phyloP scores from a whole-genome alignment of 1,284 basidiomycete species.

The Porogramme epimiltina region DNA sequence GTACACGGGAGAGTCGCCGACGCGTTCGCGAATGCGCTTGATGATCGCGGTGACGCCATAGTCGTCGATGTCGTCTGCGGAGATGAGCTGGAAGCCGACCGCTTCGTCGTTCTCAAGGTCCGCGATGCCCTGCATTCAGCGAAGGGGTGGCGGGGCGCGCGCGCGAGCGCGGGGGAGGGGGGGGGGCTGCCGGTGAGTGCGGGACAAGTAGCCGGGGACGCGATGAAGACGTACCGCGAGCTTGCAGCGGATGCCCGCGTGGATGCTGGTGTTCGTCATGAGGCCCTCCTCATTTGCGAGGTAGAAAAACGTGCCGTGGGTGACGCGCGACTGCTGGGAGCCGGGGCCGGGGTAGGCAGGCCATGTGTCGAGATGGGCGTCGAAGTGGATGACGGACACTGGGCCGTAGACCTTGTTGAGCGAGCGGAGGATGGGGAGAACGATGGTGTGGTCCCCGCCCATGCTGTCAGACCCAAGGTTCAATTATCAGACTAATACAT shows the following conservation, averaged over 20 bases:
- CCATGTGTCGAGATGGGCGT: slow-evolving; percentile 78
- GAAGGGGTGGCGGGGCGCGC: too few species aligned
- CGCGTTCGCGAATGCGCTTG: slow-evolving; percentile 58
- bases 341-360: slow-evolving; percentile 50
- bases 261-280: slow-evolving; percentile 71
- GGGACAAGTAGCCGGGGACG: too few species aligned
- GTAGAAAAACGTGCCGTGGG: slow-evolving; percentile 80
- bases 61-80: slow-evolving; percentile 78
- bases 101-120: slow-evolving; percentile 66
- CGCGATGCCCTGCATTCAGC: slow-evolving; percentile 43
- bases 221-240: slow-evolving; percentile 55
- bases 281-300: slow-evolving; percentile 74
- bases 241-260: slow-evolving; percentile 80
- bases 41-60: slow-evolving; percentile 64
- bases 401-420: slow-evolving; percentile 75
- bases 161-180: too few species aligned
- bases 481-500: not conserved
- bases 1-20: slow-evolving; percentile 75
- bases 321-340: slow-evolving; percentile 64
- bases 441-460: slow-evolving; percentile 81
- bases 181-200: too few species aligned
- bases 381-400: slow-evolving; percentile 81
- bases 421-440: slow-evolving; percentile 74
- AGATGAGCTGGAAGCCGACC: slow-evolving; percentile 72
- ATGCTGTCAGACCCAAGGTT: slow-evolving; percentile 42